Conservation (phyloP, 176 grass and related monocot genomes). For the Juncus effusus region DNA sequence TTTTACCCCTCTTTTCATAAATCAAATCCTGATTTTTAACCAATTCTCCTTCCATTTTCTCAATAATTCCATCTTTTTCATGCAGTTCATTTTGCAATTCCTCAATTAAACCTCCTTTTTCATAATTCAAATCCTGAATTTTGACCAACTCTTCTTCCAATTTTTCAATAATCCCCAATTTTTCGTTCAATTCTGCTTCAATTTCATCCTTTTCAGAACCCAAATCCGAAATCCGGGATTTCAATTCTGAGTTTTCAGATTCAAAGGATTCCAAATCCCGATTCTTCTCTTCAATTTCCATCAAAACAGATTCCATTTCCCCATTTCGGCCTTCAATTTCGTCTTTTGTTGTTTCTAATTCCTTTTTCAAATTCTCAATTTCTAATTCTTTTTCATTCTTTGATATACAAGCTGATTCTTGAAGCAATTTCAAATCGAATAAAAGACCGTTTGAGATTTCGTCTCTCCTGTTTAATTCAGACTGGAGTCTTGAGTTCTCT, state of each 20-base stretch:
- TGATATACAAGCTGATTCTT: conserved; percentile 70
- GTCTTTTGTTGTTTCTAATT: conserved; percentile 51
- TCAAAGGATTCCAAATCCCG: conserved; percentile 34
- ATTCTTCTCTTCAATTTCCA: conserved; percentile 50
- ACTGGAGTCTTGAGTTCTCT: conserved; percentile 49
- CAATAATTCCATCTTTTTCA: conserved; percentile 29
- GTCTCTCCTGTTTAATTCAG: conserved; percentile 74
- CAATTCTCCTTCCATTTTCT: conserved; percentile 42
- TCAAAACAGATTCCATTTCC: conserved; percentile 45
- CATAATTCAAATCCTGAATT: conserved; percentile 33
- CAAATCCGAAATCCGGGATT: conserved; percentile 45
- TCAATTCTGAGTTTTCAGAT: conserved; percentile 58
- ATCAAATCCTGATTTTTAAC: conserved; percentile 24
- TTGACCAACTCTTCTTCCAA: conserved; percentile 55
- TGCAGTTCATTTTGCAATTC: conserved; percentile 45
- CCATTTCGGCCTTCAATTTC: conserved; percentile 41
- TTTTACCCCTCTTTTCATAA: conserved; percentile 21
- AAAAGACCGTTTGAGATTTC: conserved; percentile 68
- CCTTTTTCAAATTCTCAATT: conserved; percentile 44
- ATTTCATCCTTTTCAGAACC: conserved; percentile 31
- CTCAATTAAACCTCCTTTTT: conserved; percentile 25
- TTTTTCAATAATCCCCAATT: conserved; percentile 32
- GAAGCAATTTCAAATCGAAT: conserved; percentile 90
- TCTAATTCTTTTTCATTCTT: conserved; percentile 67
- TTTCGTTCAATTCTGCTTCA: conserved; percentile 54